Conservation (phyloP, 2,329 filamentous ascomycete genomes). For the Graphilbum fragrans region DNA sequence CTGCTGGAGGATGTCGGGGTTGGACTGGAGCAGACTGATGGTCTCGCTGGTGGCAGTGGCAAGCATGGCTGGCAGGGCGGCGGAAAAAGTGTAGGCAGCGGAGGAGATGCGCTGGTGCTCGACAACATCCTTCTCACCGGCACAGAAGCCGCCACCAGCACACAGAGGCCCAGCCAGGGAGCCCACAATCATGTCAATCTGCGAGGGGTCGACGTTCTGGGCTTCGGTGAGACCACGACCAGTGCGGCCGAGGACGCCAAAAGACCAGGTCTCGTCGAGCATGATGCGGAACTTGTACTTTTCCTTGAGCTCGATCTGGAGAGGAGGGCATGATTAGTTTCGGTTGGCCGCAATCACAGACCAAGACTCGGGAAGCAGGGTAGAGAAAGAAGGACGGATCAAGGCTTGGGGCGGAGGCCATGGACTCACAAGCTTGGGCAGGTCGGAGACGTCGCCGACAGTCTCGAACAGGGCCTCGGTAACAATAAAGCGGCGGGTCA, state of each 20-base stretch:
- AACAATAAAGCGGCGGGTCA: conserved; percentile 90
- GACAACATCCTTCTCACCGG: conserved; percentile 80
- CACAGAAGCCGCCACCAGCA: conserved; percentile 91
- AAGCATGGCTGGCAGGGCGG: conserved; percentile 82
- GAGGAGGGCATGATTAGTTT: neutral
- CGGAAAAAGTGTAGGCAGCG: conserved; percentile 88
- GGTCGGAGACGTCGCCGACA: conserved; percentile 69
- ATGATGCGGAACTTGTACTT: conserved; percentile 98
- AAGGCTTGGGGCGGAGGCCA: neutral
- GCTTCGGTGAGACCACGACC: conserved; percentile 90
- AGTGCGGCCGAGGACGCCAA: conserved; percentile 83
- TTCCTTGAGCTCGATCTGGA: conserved; percentile 76
- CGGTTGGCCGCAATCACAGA: neutral
- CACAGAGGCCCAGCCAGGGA: conserved; percentile 83
- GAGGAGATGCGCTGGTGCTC: conserved; percentile 93
- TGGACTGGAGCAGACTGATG: conserved; percentile 72
- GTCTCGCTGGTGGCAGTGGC: conserved; percentile 95
- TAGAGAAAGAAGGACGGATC: too few relatives aligned
- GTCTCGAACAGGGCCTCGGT: conserved; percentile 93
- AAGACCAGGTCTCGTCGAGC: conserved; percentile 95
- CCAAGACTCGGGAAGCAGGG: neutral
- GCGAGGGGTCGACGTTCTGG: conserved; percentile 85
- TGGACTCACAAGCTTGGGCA: conserved; percentile 65
- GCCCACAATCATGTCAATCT: conserved; percentile 95
- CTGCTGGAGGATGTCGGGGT: conserved; percentile 66